Evolutionary conservation across 202 grass and related monocot species (phyloP).

Genomic region (Miscanthus sacchariflorus): DNA sequence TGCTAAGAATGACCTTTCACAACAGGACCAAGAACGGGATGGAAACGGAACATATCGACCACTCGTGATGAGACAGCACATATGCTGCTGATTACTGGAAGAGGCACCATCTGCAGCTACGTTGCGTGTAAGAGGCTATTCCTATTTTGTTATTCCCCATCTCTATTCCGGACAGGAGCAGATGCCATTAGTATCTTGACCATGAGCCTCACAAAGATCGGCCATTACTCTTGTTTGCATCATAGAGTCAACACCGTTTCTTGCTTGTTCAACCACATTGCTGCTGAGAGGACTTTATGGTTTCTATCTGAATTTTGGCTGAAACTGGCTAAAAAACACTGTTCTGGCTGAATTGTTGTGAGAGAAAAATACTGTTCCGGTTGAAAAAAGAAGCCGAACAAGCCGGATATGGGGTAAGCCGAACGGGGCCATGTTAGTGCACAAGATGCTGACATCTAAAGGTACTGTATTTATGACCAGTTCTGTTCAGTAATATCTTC

Average conservation of each 20-base stretch:
- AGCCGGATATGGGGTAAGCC: too few relatives aligned
- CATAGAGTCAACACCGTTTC: background rate
- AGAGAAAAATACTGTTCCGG: too few relatives aligned
- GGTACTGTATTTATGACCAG: slow-evolving; percentile 2
- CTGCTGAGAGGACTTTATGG: background rate
- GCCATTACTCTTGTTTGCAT: background rate
- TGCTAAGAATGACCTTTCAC: background rate
- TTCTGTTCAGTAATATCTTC: background rate
- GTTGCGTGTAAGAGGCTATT: background rate
- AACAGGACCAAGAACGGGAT: background rate
- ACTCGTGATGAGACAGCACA: background rate
- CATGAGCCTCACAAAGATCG: background rate
- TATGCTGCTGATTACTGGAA: background rate
- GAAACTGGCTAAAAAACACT: too few relatives aligned
- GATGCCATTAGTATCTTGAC: background rate
- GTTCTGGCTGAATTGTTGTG: too few relatives aligned
- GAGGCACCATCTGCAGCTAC: slow-evolving; percentile 11
- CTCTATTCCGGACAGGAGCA: background rate
- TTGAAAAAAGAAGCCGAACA: too few relatives aligned
- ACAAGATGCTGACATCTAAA: background rate
- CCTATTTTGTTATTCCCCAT: background rate
- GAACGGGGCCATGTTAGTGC: too few relatives aligned
- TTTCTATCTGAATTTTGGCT: too few relatives aligned
- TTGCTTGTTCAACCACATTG: background rate
- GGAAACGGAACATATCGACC: background rate